Evolutionary conservation across 257 asterid genomes (phyloP), one percentile per base, ranked within the genome.

Genomic region (Capsicum chinense): DNA sequence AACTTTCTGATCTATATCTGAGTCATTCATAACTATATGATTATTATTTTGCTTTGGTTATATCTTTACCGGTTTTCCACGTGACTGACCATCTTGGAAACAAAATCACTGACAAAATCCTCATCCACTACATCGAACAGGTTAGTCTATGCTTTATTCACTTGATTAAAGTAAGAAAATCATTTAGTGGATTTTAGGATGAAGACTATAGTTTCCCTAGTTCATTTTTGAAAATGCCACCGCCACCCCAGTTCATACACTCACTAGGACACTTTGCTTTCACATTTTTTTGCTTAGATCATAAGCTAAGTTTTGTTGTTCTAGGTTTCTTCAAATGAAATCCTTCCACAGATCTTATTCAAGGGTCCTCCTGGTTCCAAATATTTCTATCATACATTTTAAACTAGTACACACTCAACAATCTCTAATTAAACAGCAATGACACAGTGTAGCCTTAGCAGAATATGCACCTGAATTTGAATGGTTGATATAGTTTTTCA

Each of bases 51-150:
- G 5, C 66, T 85, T 86, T 85, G n/a, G 48, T 89, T 90, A 73
- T 79, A 60, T 88, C 90, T 71, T 57, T 73, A 81, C 35, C 86
- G 93, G 97, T 95, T 39, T 95, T 95, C 90, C 99, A 95, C 82
- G 98, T 93, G 84, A 93, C 95, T 0, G 98, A 95, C 69, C 99
- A 91, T 78, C 88, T 73, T 52, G 97, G 95, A n/a, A 86, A 90
- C 88, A 94, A 95, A 88, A 83, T 95, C 15, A 90, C 92, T 1
- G 98, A 95, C 71, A 89, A 89, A 86, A 85, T 74, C 87, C 90
- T 93, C 85, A 86, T 90, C 64, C 85, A 74, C 70, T 83, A 91
- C 88, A 94, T 95, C 85, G 88, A 91, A 79, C 92, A 93, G 94
- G 99, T 95, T 82, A 19, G 85, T 64, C 10, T 39, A 48, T n/a